A percentile compares a stretch with the other conserved stretches of the same genome.
Evolutionary conservation across 2,329 filamentous ascomycete species (phyloP).

Genomic region (Knoxdaviesia capensis): DNA sequence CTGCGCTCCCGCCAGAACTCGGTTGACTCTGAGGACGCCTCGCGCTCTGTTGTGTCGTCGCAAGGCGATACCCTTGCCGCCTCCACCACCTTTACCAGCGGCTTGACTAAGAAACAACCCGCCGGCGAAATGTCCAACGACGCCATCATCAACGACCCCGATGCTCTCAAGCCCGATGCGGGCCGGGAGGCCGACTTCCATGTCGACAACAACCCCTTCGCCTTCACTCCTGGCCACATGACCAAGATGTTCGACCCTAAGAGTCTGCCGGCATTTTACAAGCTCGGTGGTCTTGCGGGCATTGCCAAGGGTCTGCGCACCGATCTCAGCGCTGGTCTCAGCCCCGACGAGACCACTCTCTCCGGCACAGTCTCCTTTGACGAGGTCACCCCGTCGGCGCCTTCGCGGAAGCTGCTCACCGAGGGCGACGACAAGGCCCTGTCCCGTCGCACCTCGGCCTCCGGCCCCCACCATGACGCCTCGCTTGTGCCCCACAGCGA

Average conservation of each 20-base stretch:
- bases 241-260: slow-evolving; percentile 83
- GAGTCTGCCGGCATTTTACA: slow-evolving; percentile 62
- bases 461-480: neutral
- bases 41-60: slow-evolving; percentile 33
- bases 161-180: slow-evolving; percentile 55
- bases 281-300: slow-evolving; percentile 57
- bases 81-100: slow-evolving; percentile 22
- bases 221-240: slow-evolving; percentile 65
- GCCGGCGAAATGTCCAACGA: slow-evolving; percentile 21
- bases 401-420: neutral
- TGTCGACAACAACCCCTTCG: slow-evolving; percentile 65
- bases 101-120: slow-evolving; percentile 19
- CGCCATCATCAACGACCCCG: slow-evolving; percentile 40
- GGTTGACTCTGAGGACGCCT: slow-evolving; percentile 44
- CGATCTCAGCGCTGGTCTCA: slow-evolving; percentile 53
- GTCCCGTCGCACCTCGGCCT: slow-evolving; percentile 3
- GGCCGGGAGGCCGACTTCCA: slow-evolving; percentile 59
- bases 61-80: slow-evolving; percentile 43
- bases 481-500: slow-evolving; percentile 9
- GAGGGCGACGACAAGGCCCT: slow-evolving; percentile 3
- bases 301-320: slow-evolving; percentile 62
- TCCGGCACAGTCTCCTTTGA: slow-evolving; percentile 51
- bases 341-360: slow-evolving; percentile 50
- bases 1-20: slow-evolving; percentile 46
- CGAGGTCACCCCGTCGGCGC: slow-evolving; percentile 29